These are phyloP conservation scores for Galerina sulciceps DNA, from an alignment of 768 basidiomycete genomes.

Conservation along the genomic window DNA sequence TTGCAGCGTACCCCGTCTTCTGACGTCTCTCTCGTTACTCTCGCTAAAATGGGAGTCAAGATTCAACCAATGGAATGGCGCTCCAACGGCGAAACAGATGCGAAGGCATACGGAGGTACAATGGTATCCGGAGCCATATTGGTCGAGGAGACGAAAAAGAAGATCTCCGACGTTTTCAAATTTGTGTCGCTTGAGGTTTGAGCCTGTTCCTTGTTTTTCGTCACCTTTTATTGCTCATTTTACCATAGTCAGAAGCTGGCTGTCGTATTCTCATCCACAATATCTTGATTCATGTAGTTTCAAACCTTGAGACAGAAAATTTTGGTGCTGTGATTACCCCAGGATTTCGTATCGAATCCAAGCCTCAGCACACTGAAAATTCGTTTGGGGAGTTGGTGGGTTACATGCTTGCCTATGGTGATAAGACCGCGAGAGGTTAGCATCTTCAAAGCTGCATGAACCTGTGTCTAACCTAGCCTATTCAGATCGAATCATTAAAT, in stretches of 20 bases:
- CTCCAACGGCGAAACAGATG: slow-evolving; percentile 11
- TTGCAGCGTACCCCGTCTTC: slow-evolving; percentile 12
- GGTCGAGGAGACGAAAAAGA: slow-evolving; percentile 16
- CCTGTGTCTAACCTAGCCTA: slow-evolving; percentile 5
- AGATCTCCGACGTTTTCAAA: slow-evolving; percentile 17
- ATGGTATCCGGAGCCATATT: slow-evolving; percentile 9
- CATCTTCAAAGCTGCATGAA: neutral
- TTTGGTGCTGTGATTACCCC: slow-evolving; percentile 17
- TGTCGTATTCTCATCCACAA: slow-evolving; percentile 20
- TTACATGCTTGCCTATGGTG: slow-evolving; percentile 17
- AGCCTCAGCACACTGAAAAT: slow-evolving; percentile 7
- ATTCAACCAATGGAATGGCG: slow-evolving; percentile 19
- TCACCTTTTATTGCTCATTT: slow-evolving; percentile 8
- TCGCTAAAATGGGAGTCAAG: slow-evolving; percentile 14
- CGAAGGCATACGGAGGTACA: slow-evolving; percentile 9
- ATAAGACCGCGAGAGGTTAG: slow-evolving; percentile 17
- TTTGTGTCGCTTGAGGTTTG: slow-evolving; percentile 18
- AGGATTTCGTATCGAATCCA: slow-evolving; percentile 8
- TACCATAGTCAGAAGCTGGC: slow-evolving; percentile 16
- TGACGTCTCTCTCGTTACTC: slow-evolving; percentile 14
- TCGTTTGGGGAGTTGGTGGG: slow-evolving; percentile 18
- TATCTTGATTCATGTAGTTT: slow-evolving; percentile 18
- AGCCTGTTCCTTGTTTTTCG: neutral
- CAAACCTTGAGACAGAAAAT: slow-evolving; percentile 15
- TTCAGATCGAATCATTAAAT: slow-evolving; percentile 17